Evolutionary conservation across 2,329 filamentous ascomycete species (phyloP).

Genomic region (Colletotrichum sp.): DNA sequence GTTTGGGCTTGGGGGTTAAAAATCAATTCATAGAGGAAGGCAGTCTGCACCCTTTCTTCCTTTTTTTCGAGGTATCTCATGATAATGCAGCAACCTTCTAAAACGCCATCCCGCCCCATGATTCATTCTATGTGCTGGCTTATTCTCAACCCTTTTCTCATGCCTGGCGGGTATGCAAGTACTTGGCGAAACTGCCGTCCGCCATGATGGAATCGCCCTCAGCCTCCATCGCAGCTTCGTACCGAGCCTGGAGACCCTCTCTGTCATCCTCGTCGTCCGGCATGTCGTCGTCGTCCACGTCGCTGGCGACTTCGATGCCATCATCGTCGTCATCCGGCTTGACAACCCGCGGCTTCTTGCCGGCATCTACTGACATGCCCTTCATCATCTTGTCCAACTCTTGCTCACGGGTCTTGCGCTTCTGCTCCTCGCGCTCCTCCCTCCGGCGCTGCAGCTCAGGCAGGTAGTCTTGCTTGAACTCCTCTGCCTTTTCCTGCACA

Average conservation of each 20-base stretch:
- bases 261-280: conserved; percentile 65
- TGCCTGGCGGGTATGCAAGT: conserved; percentile 50
- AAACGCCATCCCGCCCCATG: conserved; percentile 14
- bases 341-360: conserved; percentile 25
- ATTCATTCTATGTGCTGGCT: conserved; percentile 25
- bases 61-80: conserved; percentile 24
- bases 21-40: conserved; percentile 22
- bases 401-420: conserved; percentile 73
- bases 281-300: conserved; percentile 63
- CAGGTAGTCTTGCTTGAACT: conserved; percentile 90
- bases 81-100: conserved; percentile 20
- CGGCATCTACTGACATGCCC: conserved; percentile 71
- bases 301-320: conserved; percentile 60
- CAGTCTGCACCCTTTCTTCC: conserved; percentile 18
- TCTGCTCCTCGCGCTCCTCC: conserved; percentile 76
- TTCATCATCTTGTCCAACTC: conserved; percentile 94
- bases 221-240: conserved; percentile 74
- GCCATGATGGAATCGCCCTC: conserved; percentile 55
- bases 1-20: conserved; percentile 14
- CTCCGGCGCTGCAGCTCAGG: conserved; percentile 85
- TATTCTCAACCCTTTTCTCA: background rate
- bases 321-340: conserved; percentile 49
- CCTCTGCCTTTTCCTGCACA: conserved; percentile 83
- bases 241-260: conserved; percentile 75
- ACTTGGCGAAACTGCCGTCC: conserved; percentile 68